These are phyloP conservation scores for Lipomyces lipofer DNA, from an alignment of 805 yeast genomes.

Conservation along the genomic window DNA sequence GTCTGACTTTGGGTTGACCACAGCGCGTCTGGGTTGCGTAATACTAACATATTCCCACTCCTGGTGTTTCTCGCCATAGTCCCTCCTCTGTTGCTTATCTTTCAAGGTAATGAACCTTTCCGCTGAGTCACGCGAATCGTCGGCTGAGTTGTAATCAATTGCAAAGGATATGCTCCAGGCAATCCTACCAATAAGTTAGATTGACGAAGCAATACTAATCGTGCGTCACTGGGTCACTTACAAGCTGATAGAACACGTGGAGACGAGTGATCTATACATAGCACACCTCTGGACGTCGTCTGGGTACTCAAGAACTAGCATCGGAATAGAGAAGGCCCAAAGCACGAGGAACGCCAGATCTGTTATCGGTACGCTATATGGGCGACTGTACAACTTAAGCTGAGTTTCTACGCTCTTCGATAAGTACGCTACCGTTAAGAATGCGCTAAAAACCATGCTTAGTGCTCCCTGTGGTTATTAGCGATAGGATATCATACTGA, in stretches of 20 bases:
- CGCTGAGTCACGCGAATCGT: neutral
- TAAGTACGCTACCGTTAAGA: conserved; percentile 1
- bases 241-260: neutral
- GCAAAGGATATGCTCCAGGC: conserved; percentile 15
- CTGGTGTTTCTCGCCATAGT: too few species aligned
- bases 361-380: conserved; percentile 3
- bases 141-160: conserved; percentile 8
- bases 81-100: too few species aligned
- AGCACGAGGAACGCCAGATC: conserved; percentile 17
- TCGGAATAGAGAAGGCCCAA: conserved; percentile 23
- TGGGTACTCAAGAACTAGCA: conserved; percentile 17
- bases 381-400: neutral
- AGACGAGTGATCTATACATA: conserved; percentile 2
- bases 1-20: too few species aligned
- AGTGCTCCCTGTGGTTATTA: neutral
- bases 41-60: conserved; percentile 7
- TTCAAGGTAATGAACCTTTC: neutral
- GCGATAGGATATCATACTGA: too few species aligned
- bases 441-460: neutral
- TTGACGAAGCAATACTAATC: too few species aligned
- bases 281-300: neutral
- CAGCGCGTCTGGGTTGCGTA: neutral
- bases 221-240: too few species aligned
- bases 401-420: neutral
- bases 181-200: conserved; percentile 1